phyloP scores from a whole-genome alignment of 768 basidiomycete species.

The Mycena rebaudengoi region DNA sequence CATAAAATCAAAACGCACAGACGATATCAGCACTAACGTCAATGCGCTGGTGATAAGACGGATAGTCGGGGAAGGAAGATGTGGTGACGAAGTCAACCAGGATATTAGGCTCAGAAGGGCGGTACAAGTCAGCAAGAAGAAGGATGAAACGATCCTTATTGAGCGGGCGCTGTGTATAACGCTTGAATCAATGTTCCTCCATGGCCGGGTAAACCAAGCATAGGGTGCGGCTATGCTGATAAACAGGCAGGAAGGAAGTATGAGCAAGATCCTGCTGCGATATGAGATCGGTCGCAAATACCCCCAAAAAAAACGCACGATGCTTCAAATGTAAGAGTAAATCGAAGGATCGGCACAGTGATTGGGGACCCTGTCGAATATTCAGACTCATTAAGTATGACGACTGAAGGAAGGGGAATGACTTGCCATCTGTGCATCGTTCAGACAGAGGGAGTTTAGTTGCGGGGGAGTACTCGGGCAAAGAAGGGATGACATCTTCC shows the following conservation, averaged over 20 bases:
- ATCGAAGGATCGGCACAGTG: conserved; percentile 13
- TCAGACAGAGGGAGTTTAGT: not conserved
- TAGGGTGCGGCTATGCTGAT: conserved; percentile 3
- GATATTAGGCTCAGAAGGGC: conserved; percentile 10
- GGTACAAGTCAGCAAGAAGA: not conserved
- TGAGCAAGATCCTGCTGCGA: not conserved
- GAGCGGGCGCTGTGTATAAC: not conserved
- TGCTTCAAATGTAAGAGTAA: conserved; percentile 17
- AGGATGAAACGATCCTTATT: not conserved
- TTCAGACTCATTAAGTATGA: not conserved
- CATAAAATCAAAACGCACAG: not conserved
- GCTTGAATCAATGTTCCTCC: not conserved
- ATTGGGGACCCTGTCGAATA: conserved; percentile 4
- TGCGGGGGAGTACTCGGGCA: not conserved
- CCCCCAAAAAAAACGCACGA: not conserved
- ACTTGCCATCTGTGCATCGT: conserved; percentile 11
- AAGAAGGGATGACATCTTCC: not conserved
- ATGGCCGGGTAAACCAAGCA: conserved; percentile 6
- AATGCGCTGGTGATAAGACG: conserved; percentile 13
- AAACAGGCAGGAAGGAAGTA: conserved; percentile 11
- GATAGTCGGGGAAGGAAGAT: conserved; percentile 4
- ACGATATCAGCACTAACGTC: not conserved
- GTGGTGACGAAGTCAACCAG: conserved; percentile 10
- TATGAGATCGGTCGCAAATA: not conserved
- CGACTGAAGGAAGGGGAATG: not conserved